Base-by-base conservation (phyloP, 306 rosid species). In the Cyamopsis tetragonoloba region DNA sequence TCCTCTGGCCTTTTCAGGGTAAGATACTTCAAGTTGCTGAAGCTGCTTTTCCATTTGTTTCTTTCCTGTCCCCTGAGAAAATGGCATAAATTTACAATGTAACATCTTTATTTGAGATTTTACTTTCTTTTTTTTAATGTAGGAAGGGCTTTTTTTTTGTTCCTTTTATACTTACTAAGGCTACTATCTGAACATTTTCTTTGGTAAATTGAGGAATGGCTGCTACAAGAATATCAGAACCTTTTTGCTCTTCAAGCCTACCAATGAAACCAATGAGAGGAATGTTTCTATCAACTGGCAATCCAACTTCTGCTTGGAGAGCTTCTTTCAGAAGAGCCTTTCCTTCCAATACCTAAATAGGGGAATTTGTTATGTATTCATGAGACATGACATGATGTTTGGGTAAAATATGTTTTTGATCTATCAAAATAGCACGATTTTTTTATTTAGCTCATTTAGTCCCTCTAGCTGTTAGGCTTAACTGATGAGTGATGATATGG, bases 191-290 rank as follows among this genome's bases (percentile, higher is more conserved):
- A 66, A 88, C 83, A 66, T 86, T 63, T 76, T 85, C 88, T 28
- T 28, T 32, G 12, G 82, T 62, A 50, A 93, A 83, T 48, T 80
- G 68, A 0, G 96, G 85, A 78, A 93, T 88, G 23, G 99, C 95
- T 56, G 74, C 97, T 24, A 72, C 89, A 27, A 93, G 88, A 78
- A 93, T 90, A 78, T 93, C 99, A 4, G 99, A 87, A 68, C 99
- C 99, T 70, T 93, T 93, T 79, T 93, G 99, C 83, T 93, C 99
- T 75, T 93, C 99, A 23, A 93, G 95, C 55, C 99, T 90, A 37
- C 99, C 99, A 15, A 93, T 85, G 74, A 90, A 93, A 55, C 86
- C 91, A 8, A 93, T 79, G 64, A 93, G 69, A 5, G 99, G 99
- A 77, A 88, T 72, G 39, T 73, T 71, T 80, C 67, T 83, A 76